These are phyloP conservation scores for Xylaria longipes DNA, from an alignment of 495 filamentous ascomycete species.

Conservation along the genomic window DNA sequence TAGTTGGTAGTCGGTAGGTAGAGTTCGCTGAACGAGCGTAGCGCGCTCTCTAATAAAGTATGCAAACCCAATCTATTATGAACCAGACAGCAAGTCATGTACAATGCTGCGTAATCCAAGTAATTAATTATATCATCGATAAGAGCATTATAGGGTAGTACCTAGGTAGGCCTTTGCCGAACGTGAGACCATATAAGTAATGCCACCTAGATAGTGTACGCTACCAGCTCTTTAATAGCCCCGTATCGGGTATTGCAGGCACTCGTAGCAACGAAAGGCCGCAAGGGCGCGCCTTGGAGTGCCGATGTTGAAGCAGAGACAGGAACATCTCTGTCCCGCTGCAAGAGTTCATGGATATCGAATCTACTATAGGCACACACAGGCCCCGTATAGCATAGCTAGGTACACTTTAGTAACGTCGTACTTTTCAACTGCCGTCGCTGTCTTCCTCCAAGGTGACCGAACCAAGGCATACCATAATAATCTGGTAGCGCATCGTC, in stretches of 20 bases:
- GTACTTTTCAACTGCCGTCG: neutral
- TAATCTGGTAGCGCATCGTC: neutral
- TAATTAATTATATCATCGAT: neutral
- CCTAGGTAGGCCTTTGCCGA: neutral
- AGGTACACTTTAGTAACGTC: neutral
- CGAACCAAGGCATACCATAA: neutral
- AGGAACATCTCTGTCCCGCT: slow-evolving; percentile 33
- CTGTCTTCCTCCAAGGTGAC: neutral
- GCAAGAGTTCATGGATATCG: neutral
- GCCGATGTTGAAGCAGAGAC: neutral
- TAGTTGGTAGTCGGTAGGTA: neutral
- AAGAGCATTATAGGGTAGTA: neutral
- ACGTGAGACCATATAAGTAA: neutral
- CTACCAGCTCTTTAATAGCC: neutral
- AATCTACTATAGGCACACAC: neutral
- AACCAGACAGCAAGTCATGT: neutral
- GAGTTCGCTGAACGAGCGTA: neutral
- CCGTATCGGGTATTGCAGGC: neutral
- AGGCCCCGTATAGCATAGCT: neutral
- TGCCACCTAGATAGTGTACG: neutral
- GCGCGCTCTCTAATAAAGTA: neutral
- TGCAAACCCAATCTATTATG: neutral
- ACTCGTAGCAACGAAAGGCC: neutral
- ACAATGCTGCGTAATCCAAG: neutral
- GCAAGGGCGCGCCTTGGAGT: slow-evolving; percentile 8